Conservation (phyloP, 345 rosid genomes). For the Eucalyptus sp. region DNA sequence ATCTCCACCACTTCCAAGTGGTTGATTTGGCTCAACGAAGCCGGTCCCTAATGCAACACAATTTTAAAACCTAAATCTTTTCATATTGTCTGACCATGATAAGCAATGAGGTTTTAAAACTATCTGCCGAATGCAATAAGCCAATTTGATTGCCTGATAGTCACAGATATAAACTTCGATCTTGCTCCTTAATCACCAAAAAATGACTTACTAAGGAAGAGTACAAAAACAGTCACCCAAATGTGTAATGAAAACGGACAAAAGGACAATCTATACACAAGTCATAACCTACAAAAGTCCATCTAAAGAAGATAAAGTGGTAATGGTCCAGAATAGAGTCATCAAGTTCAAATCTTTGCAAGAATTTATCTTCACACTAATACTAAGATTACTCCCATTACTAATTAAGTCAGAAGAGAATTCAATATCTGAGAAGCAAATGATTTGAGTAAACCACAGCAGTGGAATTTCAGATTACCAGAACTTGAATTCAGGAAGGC, state of each 20-base stretch:
- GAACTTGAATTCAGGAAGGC: slow-evolving; percentile 76
- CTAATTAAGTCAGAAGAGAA: neutral
- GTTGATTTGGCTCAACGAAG: neutral
- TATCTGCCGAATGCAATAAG: neutral
- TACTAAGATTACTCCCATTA: neutral
- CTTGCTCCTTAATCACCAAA: neutral
- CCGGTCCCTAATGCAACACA: neutral
- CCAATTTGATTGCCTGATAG: neutral
- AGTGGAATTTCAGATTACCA: slow-evolving; percentile 29
- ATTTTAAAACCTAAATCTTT: neutral
- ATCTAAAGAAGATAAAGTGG: neutral
- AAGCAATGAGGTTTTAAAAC: neutral
- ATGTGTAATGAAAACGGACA: neutral
- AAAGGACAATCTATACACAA: neutral
- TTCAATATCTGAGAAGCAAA: neutral
- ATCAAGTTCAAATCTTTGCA: neutral
- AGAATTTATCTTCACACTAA: neutral
- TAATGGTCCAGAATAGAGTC: neutral
- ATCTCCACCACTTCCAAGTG: neutral
- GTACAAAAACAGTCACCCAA: neutral
- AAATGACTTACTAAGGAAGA: neutral
- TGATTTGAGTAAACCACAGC: neutral
- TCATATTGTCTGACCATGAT: neutral
- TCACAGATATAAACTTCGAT: neutral
- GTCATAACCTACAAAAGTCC: neutral